phyloP scores from a whole-genome alignment of 106 monocot species.

The Phalaenopsis equestris region DNA sequence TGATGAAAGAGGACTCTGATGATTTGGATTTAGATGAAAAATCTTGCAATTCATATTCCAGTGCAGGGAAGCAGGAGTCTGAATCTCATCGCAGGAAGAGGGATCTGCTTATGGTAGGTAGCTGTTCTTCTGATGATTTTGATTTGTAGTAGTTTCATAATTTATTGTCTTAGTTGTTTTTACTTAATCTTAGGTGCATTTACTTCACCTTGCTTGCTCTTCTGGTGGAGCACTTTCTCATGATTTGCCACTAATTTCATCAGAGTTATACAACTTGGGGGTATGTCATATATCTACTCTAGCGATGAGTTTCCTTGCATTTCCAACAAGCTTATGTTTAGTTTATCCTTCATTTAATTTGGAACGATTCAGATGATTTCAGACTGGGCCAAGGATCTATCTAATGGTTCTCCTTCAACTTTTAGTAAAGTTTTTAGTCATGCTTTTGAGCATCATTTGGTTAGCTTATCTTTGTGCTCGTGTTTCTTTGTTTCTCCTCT shows the following conservation, averaged over 20 bases:
- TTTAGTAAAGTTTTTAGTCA: slow-evolving; percentile 58
- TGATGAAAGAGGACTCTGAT: slow-evolving; percentile 16
- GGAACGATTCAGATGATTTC: slow-evolving; percentile 63
- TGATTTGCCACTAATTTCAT: slow-evolving; percentile 58
- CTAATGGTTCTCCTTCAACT: slow-evolving; percentile 35
- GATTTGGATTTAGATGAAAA: slow-evolving; percentile 29
- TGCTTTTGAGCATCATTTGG: slow-evolving; percentile 57
- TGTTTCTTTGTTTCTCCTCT: slow-evolving; percentile 7
- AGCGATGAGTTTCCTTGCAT: slow-evolving; percentile 4
- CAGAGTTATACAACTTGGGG: slow-evolving; percentile 69
- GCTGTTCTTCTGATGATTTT: neutral
- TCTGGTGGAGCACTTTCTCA: slow-evolving; percentile 49
- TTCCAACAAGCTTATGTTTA: neutral
- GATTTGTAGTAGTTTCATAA: neutral
- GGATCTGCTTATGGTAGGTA: slow-evolving; percentile 82
- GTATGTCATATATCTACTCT: slow-evolving; percentile 23
- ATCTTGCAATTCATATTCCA: slow-evolving; percentile 21
- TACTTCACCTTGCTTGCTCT: slow-evolving; percentile 74
- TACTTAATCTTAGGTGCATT: slow-evolving; percentile 48
- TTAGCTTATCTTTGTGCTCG: slow-evolving; percentile 26
- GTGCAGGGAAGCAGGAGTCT: slow-evolving; percentile 20
- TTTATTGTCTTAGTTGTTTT: slow-evolving; percentile 9
- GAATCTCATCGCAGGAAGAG: slow-evolving; percentile 44
- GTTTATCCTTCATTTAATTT: slow-evolving; percentile 7
- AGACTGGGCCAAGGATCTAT: slow-evolving; percentile 59